phyloP scores from a whole-genome alignment of 2,329 filamentous ascomycete species.

The Coleophoma eucalyptorum region DNA sequence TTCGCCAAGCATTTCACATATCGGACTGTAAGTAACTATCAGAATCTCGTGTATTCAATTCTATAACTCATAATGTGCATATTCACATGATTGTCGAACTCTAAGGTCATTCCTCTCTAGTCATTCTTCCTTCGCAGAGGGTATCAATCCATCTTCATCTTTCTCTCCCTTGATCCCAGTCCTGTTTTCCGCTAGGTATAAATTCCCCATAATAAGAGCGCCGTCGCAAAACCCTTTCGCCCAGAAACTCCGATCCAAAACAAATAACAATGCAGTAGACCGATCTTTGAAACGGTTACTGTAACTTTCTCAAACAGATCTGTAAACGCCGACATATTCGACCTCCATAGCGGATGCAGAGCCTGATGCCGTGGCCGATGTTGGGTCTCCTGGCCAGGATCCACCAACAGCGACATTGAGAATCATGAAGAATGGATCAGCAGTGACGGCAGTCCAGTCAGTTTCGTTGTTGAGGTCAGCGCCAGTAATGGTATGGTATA shows the following conservation, averaged over 20 bases:
- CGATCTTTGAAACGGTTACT: no score
- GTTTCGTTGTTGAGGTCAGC: conserved; percentile 1
- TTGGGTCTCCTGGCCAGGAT: not conserved
- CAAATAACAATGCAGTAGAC: not conserved
- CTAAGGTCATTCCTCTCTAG: no score
- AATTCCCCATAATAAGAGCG: no score
- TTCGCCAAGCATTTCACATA: no score
- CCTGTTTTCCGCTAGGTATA: no score
- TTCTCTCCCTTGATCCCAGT: no score
- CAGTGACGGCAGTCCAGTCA: conserved; percentile 3
- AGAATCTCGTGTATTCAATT: no score
- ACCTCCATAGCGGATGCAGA: not conserved
- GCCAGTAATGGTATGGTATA: conserved; percentile 5
- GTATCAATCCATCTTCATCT: no score
- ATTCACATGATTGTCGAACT: no score
- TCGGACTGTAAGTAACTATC: no score
- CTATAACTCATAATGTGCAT: no score
- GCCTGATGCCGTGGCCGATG: not conserved
- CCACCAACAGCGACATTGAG: conserved; percentile 10
- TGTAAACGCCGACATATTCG: conserved; percentile 1
- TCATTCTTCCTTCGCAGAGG: no score
- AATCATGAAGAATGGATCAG: conserved; percentile 6
- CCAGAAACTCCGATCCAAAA: not conserved
- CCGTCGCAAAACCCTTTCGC: not conserved
- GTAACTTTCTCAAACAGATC: not conserved